phyloP scores from a whole-genome alignment of 2,329 filamentous ascomycete genomes.

The Fusarium sp. region DNA sequence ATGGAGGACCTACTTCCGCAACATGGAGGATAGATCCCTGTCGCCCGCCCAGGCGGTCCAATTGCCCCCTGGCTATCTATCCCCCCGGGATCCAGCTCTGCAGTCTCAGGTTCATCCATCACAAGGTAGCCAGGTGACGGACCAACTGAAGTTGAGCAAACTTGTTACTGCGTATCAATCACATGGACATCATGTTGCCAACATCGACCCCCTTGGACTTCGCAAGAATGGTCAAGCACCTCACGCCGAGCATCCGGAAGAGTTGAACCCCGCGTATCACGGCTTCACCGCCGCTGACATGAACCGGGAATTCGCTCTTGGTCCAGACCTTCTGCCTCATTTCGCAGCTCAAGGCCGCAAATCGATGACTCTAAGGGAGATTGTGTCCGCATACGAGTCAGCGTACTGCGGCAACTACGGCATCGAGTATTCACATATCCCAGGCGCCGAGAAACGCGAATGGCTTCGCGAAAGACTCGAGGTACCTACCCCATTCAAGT shows the following conservation, averaged over 20 bases:
- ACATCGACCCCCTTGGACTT: slow-evolving; percentile 87
- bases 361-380: slow-evolving; percentile 96
- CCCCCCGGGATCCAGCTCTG: slow-evolving; percentile 61
- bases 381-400: slow-evolving; percentile 89
- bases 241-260: slow-evolving; percentile 85
- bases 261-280: slow-evolving; percentile 89
- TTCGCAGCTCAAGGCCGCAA: slow-evolving; percentile 87
- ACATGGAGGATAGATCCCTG: slow-evolving; percentile 98
- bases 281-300: slow-evolving; percentile 93
- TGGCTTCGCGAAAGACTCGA: slow-evolving; percentile 96
- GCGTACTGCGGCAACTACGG: slow-evolving; percentile 98
- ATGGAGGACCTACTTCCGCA: slow-evolving; percentile 99
- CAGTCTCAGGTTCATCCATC: slow-evolving; percentile 64
- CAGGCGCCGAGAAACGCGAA: slow-evolving; percentile 94
- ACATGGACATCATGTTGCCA: slow-evolving; percentile 95
- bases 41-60: slow-evolving; percentile 95
- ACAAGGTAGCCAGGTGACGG: slow-evolving; percentile 62
- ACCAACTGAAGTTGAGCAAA: neutral
- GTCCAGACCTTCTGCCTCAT: slow-evolving; percentile 91
- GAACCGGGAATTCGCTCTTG: slow-evolving; percentile 88
- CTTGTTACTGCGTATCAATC: slow-evolving; percentile 95
- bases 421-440: slow-evolving; percentile 98
- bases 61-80: slow-evolving; percentile 89
- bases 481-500: slow-evolving; percentile 92
- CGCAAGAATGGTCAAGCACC: slow-evolving; percentile 63